phyloP scores from a whole-genome alignment of 345 rosid species.

The Brassica nigra region DNA sequence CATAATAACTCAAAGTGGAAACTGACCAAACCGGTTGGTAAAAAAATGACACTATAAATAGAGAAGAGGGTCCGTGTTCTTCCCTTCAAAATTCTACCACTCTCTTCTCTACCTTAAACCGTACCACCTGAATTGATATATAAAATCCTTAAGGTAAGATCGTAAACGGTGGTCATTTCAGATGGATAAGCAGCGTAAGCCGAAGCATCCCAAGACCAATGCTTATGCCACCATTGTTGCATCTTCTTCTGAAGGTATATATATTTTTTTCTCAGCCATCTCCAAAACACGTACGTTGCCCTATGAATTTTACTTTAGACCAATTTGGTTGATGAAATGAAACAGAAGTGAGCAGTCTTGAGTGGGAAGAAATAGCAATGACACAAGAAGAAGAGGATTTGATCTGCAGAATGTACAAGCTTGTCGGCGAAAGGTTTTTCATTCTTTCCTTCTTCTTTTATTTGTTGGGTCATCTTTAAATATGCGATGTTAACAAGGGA shows the following conservation, averaged over 20 bases:
- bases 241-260: constrained; percentile 40
- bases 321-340: constrained; percentile 11
- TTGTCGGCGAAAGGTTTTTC: constrained; percentile 56
- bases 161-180: constrained; percentile 8
- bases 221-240: constrained; percentile 15
- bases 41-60: constrained; percentile 25
- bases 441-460: background rate
- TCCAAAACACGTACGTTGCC: background rate
- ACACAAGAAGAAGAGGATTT: constrained; percentile 62
- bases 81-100: background rate
- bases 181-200: constrained; percentile 41
- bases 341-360: constrained; percentile 53
- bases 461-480: background rate
- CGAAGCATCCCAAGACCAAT: constrained; percentile 36
- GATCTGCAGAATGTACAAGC: constrained; percentile 52
- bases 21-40: constrained; percentile 40
- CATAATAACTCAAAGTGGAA: constrained; percentile 23
- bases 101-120: constrained; percentile 5
- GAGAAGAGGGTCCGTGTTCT: constrained; percentile 19
- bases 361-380: constrained; percentile 52
- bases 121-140: background rate
- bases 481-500: background rate
- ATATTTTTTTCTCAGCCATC: background rate
- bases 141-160: background rate
- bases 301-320: background rate